phyloP scores from a whole-genome alignment of 805 yeast species.

The Yarrowia sp. region DNA sequence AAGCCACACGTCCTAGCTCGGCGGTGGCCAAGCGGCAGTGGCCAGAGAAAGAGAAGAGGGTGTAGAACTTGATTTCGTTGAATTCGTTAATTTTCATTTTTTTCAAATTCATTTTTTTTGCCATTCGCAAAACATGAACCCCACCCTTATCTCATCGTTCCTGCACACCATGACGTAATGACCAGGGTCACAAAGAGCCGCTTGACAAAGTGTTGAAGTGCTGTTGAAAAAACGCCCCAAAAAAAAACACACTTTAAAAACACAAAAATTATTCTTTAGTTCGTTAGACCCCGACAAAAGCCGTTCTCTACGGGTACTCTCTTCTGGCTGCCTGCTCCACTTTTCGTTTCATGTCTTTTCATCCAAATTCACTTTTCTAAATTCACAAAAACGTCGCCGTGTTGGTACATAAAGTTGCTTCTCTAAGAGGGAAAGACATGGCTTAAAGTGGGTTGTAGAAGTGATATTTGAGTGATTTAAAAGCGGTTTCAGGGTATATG shows the following conservation, averaged over 20 bases:
- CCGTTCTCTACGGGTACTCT: too few relatives aligned
- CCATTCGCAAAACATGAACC: not conserved
- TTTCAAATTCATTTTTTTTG: not conserved
- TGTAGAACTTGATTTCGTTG: not conserved
- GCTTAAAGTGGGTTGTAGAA: too few relatives aligned
- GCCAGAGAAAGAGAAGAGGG: not conserved
- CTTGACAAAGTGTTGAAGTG: too few relatives aligned
- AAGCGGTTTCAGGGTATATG: too few relatives aligned
- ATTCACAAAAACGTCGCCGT: not conserved
- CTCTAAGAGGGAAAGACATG: not conserved
- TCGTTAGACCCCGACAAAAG: too few relatives aligned
- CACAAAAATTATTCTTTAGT: too few relatives aligned
- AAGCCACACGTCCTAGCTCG: constrained; percentile 14
- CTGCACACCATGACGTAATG: constrained; percentile 14
- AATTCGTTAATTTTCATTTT: not conserved
- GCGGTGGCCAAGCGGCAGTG: not conserved
- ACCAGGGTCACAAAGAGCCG: not conserved
- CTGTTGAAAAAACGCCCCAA: too few relatives aligned
- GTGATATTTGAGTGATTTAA: too few relatives aligned
- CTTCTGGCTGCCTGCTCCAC: too few relatives aligned
- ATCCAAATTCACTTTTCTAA: too few relatives aligned
- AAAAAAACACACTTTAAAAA: too few relatives aligned
- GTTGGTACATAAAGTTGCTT: not conserved
- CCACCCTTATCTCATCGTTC: constrained; percentile 16
- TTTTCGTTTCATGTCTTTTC: too few relatives aligned